These are phyloP conservation scores for Ustilago vetiveriae DNA, from an alignment of 1,284 basidiomycete genomes.

Conservation along the genomic window DNA sequence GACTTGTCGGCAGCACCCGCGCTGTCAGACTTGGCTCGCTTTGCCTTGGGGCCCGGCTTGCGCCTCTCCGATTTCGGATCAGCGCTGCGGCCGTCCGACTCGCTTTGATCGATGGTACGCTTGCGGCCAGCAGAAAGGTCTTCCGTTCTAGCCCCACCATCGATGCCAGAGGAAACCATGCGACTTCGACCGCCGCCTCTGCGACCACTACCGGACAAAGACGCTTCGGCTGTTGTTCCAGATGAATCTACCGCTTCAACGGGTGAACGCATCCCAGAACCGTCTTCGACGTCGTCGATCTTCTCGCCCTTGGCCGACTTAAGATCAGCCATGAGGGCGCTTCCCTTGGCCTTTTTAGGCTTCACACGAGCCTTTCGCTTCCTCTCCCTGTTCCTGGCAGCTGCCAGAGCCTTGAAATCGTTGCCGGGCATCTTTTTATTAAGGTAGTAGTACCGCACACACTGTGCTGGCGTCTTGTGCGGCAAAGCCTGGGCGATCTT, in stretches of 20 bases:
- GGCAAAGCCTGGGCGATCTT: slow-evolving; percentile 81
- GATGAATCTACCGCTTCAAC: slow-evolving; percentile 30
- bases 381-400: slow-evolving; percentile 61
- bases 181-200: slow-evolving; percentile 24
- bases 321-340: slow-evolving; percentile 65
- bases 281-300: slow-evolving; percentile 60
- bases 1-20: slow-evolving; percentile 27
- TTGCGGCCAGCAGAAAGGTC: slow-evolving; percentile 22
- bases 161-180: slow-evolving; percentile 6
- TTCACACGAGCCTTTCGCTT: slow-evolving; percentile 63
- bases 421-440: slow-evolving; percentile 78
- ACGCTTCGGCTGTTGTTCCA: slow-evolving; percentile 1
- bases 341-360: slow-evolving; percentile 67
- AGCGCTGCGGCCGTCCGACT: neutral
- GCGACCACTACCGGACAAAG: slow-evolving; percentile 12
- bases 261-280: slow-evolving; percentile 29
- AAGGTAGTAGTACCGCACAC: slow-evolving; percentile 92
- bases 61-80: slow-evolving; percentile 28
- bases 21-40: slow-evolving; percentile 44
- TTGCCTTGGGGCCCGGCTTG: slow-evolving; percentile 30
- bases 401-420: slow-evolving; percentile 63
- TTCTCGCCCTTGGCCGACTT: slow-evolving; percentile 64
- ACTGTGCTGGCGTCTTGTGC: slow-evolving; percentile 87
- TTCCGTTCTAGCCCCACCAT: slow-evolving; percentile 4
- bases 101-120: slow-evolving; percentile 26